Conservation (phyloP, 768 basidiomycete species). For the Suillus americanus region DNA sequence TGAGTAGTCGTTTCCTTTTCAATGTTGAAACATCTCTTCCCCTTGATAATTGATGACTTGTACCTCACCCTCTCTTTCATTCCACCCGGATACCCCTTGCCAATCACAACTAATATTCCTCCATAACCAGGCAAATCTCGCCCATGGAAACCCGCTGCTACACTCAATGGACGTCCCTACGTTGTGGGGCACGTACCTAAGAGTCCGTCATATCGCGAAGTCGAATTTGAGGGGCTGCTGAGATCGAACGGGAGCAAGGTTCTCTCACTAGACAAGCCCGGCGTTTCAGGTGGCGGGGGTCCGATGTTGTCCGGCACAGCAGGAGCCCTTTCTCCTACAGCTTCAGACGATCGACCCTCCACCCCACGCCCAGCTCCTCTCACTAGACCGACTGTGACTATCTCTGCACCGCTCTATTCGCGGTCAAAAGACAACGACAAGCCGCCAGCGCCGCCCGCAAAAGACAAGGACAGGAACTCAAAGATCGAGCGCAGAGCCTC, state of each 20-base stretch:
- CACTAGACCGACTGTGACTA: slow-evolving; percentile 31
- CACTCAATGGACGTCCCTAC: slow-evolving; percentile 77
- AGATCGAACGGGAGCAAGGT: slow-evolving; percentile 51
- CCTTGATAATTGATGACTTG: neutral
- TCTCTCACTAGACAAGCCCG: slow-evolving; percentile 28
- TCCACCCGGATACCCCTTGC: neutral
- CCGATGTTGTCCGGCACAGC: slow-evolving; percentile 8
- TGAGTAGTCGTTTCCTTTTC: neutral
- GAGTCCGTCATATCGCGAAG: slow-evolving; percentile 56
- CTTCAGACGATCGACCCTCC: slow-evolving; percentile 3
- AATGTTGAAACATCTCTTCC: slow-evolving; percentile 29
- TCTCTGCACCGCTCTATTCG: slow-evolving; percentile 17
- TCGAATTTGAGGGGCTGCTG: slow-evolving; percentile 78
- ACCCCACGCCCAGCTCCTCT: slow-evolving; percentile 13
- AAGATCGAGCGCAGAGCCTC: slow-evolving; percentile 26
- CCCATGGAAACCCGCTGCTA: slow-evolving; percentile 81
- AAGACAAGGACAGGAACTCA: slow-evolving; percentile 4
- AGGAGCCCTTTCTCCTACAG: slow-evolving; percentile 22
- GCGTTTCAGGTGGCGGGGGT: neutral
- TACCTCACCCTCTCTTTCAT: neutral
- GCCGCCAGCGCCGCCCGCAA: slow-evolving; percentile 18
- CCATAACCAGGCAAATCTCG: slow-evolving; percentile 30
- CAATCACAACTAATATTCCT: neutral
- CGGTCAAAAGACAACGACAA: slow-evolving; percentile 3
- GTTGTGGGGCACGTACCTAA: slow-evolving; percentile 58